Evolutionary conservation across 345 rosid genomes (phyloP), one percentile per base, ranked within the genome.

Genomic region (Sapria himalayana): DNA sequence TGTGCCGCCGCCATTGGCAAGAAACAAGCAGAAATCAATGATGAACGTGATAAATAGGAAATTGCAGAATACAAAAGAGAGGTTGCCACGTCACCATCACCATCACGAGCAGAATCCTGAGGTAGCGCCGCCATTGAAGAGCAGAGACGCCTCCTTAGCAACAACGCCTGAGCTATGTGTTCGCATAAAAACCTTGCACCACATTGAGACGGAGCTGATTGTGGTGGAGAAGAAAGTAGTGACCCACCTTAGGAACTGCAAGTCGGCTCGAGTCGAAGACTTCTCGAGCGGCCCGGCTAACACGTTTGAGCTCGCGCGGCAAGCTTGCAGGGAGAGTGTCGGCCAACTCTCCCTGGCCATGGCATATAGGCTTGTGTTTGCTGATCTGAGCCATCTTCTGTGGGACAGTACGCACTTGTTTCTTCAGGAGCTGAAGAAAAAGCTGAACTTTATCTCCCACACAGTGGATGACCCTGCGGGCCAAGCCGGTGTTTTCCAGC

Each of bases 51-150:
- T n/a, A n/a, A n/a, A n/a, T n/a, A n/a, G n/a, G n/a, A n/a, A n/a
- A n/a, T n/a, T n/a, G n/a, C n/a, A 85, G 76, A 89, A 74, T 71
- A 89, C 79, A 72, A 89, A 84, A 69, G 95, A 89, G 51, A 82
- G 79, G 72, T 47, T 71, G 13, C 58, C 74, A 3, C n/a, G n/a
- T n/a, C n/a, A n/a, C n/a, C n/a, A n/a, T n/a, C n/a, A n/a, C n/a
- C 42, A 59, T 55, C 92, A 62, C 37, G 82, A 74, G 71, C 76
- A 61, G 62, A 73, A 67, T 61, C 61, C 98, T 55, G 93, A 82
- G 70, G 77, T 66, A 19, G n/a, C n/a, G n/a, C n/a, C n/a, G n/a
- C n/a, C n/a, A n/a, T n/a, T n/a, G n/a, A n/a, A n/a, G n/a, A n/a
- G n/a, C n/a, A n/a, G n/a, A n/a, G n/a, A n/a, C n/a, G n/a, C n/a